These are phyloP conservation scores for Murraya paniculata DNA, from an alignment of 345 rosid genomes.

Conservation along the genomic window DNA sequence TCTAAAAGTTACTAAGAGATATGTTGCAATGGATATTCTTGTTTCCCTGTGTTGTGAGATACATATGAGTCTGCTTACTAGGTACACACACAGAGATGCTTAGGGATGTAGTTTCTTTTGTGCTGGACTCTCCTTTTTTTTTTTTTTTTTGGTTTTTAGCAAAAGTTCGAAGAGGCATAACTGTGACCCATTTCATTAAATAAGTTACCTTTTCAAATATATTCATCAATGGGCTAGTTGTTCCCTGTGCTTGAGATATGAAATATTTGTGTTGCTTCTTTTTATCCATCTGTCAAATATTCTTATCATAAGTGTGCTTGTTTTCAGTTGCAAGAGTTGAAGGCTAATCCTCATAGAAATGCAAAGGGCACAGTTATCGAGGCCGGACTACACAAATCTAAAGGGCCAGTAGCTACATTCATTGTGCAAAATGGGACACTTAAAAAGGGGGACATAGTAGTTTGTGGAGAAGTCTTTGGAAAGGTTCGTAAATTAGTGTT, in stretches of 20 bases:
- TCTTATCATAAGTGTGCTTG: constrained; percentile 32
- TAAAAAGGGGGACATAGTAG: constrained; percentile 83
- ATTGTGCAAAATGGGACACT: constrained; percentile 95
- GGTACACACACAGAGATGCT: not conserved
- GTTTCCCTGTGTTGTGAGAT: not conserved
- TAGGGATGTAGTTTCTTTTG: not conserved
- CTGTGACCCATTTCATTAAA: not conserved
- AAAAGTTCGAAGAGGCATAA: not conserved
- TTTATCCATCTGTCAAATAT: constrained; percentile 7
- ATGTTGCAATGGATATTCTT: not conserved
- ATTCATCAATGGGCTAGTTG: too few species aligned
- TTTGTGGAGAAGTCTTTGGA: constrained; percentile 96
- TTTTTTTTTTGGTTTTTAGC: not conserved
- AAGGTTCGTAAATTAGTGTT: constrained; percentile 55
- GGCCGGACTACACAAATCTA: constrained; percentile 90
- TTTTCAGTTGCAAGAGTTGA: constrained; percentile 90
- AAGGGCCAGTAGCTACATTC: constrained; percentile 88
- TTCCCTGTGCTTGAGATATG: not conserved
- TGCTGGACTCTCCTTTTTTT: not conserved
- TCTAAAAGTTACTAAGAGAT: not conserved
- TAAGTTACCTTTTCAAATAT: constrained; percentile 2
- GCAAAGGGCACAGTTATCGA: constrained; percentile 96
- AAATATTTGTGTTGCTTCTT: constrained; percentile 12
- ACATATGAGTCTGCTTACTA: not conserved
- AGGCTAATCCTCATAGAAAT: constrained; percentile 94